Base-by-base conservation (phyloP, 805 yeast genomes). In the Limtongia smithiae region DNA sequence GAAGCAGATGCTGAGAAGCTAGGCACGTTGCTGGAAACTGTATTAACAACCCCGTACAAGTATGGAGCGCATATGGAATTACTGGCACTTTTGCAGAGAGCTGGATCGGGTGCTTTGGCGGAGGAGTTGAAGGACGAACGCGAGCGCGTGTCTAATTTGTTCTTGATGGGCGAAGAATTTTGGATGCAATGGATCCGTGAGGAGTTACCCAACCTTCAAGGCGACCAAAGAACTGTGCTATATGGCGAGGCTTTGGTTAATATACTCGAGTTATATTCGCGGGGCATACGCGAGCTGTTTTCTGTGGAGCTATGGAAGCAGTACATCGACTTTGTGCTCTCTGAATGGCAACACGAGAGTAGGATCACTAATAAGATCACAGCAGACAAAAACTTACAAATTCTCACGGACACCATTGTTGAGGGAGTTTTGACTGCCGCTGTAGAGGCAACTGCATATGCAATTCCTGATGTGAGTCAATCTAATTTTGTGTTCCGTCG, bases 141-240 rank as follows among this genome's bases (percentile, higher is more conserved):
- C 11, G 33, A 40, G 37, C 44, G 51, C 5, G 22, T 53, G 22
- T 25, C 53, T 18, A 37, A 22, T 5, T 14, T 45, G 18, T 54
- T 54, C 36, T 17, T 53, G 9, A 28, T 45, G 45, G 53, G 32
- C 24, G 39, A 32, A 15, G 22, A 22, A 17, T 53, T 48, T 22
- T 54, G 58, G 58, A 17, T 30, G 12, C 42, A 44, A 11, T 54
- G 57, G 53, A 28, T 54, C 5, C 49, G 40, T n/a, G 53, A 54
- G 27, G 50, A 37, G 31, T 42, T 27, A 9, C 20, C 20, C 1
- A 14, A 31, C 14, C 51, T 40, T 12, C 37, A 36, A 37, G 27
- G n/a, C 20, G 34, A 11, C 31, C 7, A 4, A 12, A 38, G 45
- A 12, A 38, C 20, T 14, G 44, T 18, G 8, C 15, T 18, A 21